These are phyloP conservation scores for Schizothecium vesticola DNA, from an alignment of 495 filamentous ascomycete genomes.

Conservation along the genomic window DNA sequence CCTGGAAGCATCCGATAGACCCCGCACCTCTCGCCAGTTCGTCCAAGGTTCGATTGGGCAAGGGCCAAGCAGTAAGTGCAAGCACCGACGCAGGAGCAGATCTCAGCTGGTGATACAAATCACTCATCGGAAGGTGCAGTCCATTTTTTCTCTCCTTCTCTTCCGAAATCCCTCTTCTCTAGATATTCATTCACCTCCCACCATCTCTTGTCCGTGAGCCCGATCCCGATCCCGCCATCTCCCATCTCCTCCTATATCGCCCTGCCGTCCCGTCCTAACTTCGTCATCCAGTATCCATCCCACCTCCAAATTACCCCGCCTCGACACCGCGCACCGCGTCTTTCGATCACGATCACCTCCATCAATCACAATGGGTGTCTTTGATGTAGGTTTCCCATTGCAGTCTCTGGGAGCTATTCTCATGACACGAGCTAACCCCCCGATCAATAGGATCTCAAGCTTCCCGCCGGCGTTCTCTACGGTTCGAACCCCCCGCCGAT, in stretches of 20 bases:
- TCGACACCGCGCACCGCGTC: background rate
- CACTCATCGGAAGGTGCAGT: background rate
- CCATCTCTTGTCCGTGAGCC: background rate
- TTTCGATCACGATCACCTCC: background rate
- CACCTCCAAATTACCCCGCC: conserved; percentile 1
- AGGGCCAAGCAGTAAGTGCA: background rate
- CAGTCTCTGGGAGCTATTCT: background rate
- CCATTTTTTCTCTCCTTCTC: background rate
- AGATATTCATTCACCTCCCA: background rate
- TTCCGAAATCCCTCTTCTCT: background rate
- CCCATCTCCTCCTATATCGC: background rate
- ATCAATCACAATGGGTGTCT: background rate
- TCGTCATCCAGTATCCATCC: background rate
- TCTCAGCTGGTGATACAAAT: conserved; percentile 1
- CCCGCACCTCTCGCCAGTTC: background rate
- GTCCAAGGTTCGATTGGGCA: background rate
- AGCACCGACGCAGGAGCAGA: background rate
- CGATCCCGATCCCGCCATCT: background rate
- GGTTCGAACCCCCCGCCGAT: background rate
- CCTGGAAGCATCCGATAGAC: background rate
- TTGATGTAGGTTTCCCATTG: background rate
- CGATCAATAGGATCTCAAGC: background rate
- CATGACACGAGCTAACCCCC: background rate
- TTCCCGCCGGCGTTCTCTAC: conserved; percentile 1
- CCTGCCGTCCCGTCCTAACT: background rate